phyloP scores from a whole-genome alignment of 2,329 filamentous ascomycete genomes.

The Fusarium chlamydosporum region DNA sequence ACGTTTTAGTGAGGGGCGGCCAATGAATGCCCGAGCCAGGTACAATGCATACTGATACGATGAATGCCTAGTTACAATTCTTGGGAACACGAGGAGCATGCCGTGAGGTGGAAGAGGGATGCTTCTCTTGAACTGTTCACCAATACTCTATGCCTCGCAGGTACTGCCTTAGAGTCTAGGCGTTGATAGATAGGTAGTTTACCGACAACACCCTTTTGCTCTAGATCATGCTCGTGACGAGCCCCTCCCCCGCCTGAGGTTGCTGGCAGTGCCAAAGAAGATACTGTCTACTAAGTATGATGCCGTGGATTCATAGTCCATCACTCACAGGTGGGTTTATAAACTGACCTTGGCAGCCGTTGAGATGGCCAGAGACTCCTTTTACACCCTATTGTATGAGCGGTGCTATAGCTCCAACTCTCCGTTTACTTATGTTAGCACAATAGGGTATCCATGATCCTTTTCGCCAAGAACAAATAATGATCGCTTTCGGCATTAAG shows the following conservation, averaged over 20 bases:
- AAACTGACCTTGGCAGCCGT: background rate
- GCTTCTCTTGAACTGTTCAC: background rate
- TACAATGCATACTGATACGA: background rate
- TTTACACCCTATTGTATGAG: background rate
- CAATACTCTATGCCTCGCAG: background rate
- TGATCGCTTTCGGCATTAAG: background rate
- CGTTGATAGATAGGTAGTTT: background rate
- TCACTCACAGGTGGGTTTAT: background rate
- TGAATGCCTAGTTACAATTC: background rate
- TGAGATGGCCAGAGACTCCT: no score
- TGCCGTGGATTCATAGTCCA: background rate
- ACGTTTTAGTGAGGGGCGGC: background rate
- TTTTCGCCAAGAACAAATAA: no score
- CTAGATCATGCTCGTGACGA: no score
- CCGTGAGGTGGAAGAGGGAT: background rate
- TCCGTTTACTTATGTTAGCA: background rate
- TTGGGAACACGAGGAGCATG: background rate
- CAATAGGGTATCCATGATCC: no score
- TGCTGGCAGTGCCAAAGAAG: background rate
- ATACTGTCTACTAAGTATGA: background rate
- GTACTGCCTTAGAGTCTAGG: background rate
- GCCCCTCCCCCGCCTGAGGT: no score
- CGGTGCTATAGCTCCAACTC: background rate
- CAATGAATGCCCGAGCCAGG: background rate
- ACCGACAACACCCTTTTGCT: no score